Conservation (phyloP, 179 eudicot species). For the Drosera spatulata region DNA sequence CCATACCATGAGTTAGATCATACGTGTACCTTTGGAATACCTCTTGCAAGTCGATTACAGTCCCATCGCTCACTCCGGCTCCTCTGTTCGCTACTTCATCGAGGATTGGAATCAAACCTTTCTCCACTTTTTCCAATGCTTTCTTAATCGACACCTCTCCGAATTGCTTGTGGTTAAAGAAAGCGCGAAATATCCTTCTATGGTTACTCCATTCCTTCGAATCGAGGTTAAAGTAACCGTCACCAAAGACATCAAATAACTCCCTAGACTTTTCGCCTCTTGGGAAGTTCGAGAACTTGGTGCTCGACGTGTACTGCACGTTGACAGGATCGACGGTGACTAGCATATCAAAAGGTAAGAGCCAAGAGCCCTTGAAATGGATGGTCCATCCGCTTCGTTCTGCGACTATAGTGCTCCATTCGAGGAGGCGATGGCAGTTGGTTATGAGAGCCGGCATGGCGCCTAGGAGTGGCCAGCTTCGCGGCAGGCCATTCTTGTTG, state of each 20-base stretch:
- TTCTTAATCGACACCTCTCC: constrained; percentile 3
- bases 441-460: constrained; percentile 13
- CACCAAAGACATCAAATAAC: constrained; percentile 27
- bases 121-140: too few species aligned
- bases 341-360: constrained; percentile 12
- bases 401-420: constrained; percentile 4
- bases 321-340: constrained; percentile 25
- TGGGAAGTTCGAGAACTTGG: constrained; percentile 21
- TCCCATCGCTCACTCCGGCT: background rate
- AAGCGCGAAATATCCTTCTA: constrained; percentile 10
- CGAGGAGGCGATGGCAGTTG: constrained; percentile 12
- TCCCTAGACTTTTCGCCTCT: constrained; percentile 4
- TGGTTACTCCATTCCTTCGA: constrained; percentile 19
- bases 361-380: constrained; percentile 22
- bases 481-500: background rate
- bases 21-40: constrained; percentile 14
- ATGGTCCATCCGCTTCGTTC: constrained; percentile 4
- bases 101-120: too few species aligned
- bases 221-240: constrained; percentile 22
- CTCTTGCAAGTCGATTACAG: constrained; percentile 14
- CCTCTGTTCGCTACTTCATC: background rate
- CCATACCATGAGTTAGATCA: constrained; percentile 10
- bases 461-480: constrained; percentile 19
- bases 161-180: constrained; percentile 12
- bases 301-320: constrained; percentile 23